Base-by-base conservation (phyloP, 495 filamentous ascomycete genomes). In the Neurospora africana region DNA sequence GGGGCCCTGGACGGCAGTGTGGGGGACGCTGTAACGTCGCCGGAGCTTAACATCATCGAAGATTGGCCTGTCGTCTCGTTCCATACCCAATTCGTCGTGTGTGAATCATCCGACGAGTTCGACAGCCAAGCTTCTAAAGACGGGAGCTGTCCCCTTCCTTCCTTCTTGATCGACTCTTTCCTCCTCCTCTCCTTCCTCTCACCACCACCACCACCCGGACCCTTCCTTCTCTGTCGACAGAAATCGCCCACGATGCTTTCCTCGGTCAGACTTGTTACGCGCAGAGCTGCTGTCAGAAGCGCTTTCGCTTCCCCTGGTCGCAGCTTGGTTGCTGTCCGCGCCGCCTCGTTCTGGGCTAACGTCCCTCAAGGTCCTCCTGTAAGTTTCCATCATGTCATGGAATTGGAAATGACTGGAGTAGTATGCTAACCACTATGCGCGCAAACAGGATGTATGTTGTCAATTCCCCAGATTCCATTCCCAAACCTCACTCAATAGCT, bases 291-390 rank as follows among this genome's bases (percentile, higher is more conserved):
- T 41, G 76, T 35, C 53, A 33, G 53, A 65, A 65, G 53, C 53
- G 53, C 53, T 65, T 65, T 65, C 15, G 53, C 53, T 65, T 65
- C 53, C 15, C 27, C 80, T 53, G 73, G 76, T 69, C 75, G 80
- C 44, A 76, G 76, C 74, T 83, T 86, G 41, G 76, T 87, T 69
- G 88, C 88, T 76, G 80, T 87, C 53, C 88, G 92, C 83, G 86
- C 89, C 75, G 91, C 87, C 74, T 97, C 93, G 44, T 90, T 92
- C 65, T 98, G 94, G 94, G 88, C 91, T 75, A 91, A 92, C 72
- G 92, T 97, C 68, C 91, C 93, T 76, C 93, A 97, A 84, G 94
- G 94, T 72, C 94, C 94, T 85, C 94, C 94, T 76, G 94, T 97
- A 88, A 83, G 92, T 88, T 88, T 76, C 21, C n/a, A 88, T 3